Percentiles rank a stretch among this genome's conserved stretches.
Conservation (phyloP, 2,329 filamentous ascomycete species). For the Thielaviopsis euricoi region DNA sequence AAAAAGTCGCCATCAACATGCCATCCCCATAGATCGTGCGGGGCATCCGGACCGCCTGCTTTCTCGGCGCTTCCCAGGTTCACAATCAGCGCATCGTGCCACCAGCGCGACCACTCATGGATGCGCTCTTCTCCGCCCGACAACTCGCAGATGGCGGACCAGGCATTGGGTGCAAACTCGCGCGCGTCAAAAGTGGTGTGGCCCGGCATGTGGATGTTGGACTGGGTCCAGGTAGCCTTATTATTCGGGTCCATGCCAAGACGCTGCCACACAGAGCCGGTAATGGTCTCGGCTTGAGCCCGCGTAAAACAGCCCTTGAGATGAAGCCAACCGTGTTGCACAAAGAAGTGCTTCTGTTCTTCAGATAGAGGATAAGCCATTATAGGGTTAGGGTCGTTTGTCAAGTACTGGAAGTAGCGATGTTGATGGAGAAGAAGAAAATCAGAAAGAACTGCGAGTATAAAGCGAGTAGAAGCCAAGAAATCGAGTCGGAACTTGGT, state of each 20-base stretch:
- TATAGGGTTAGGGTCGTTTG: neutral
- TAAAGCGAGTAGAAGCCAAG: neutral
- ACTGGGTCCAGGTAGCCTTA: constrained; percentile 46
- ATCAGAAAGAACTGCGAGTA: neutral
- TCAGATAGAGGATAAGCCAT: constrained; percentile 18
- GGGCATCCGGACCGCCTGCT: constrained; percentile 32
- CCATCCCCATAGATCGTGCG: constrained; percentile 40
- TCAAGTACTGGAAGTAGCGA: neutral
- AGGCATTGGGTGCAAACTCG: constrained; percentile 46
- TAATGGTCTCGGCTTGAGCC: constrained; percentile 22
- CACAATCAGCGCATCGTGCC: constrained; percentile 53
- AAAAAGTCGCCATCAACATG: constrained; percentile 61
- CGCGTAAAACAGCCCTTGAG: constrained; percentile 21
- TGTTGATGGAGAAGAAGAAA: neutral
- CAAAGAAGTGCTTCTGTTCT: constrained; percentile 25
- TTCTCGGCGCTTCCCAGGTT: constrained; percentile 44
- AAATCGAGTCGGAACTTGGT: neutral
- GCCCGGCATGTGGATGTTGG: constrained; percentile 47
- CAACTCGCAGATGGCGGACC: constrained; percentile 49
- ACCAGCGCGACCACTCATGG: constrained; percentile 30
- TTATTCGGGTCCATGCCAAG: constrained; percentile 48
- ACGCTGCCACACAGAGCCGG: constrained; percentile 40
- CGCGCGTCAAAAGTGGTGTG: constrained; percentile 37
- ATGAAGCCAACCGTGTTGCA: constrained; percentile 23
- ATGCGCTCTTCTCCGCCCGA: constrained; percentile 45